Base-by-base conservation (phyloP, 2,329 filamentous ascomycete genomes). In the Exophiala phaeomuriformis region DNA sequence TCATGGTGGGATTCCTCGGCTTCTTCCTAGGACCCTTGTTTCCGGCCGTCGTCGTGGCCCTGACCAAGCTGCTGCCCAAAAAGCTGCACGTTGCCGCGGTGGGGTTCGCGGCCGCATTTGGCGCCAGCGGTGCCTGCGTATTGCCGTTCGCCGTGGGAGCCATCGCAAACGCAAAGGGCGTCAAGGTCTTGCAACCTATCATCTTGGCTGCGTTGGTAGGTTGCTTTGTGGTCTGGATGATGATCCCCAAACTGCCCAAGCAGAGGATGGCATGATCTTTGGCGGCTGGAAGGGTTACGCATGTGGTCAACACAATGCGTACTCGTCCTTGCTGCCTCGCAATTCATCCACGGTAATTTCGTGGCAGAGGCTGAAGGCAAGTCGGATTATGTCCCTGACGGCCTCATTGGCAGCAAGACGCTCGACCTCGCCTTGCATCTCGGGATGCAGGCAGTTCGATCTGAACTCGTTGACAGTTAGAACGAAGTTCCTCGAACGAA, bases 11-110 rank as follows among this genome's bases (percentile, higher is more conserved):
- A 0, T 70, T 89, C 1, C 75, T 88, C 53, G 87, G 87, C 1
- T 86, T 90, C 72, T 87, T 90, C 64, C 75, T 90, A 0, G 87
- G 87, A 0, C 87, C 87, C 0, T 68, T 90, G 30, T 90, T 89
- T 64, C 85, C 86, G 0, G 83, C 59, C 8, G 59, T 47, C 31
- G 55, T 61, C 29, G 57, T 59, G 33, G 55, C 47, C 27, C 47
- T 57, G 3, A 61, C 57, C 43, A 59, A 61, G 43, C 36, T 61
- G 42, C 55, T 61, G 12, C 59, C 59, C 5, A 55, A 57, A 37
- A 53, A 41, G 35, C 57, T 60, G 47, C 55, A 58, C 39, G 55
- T 59, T 19, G 48, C 57, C 47, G 52, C 57, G 8, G 54, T 60
- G 41, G 57, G 55, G 43, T 60, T 60, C 46, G 82, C 82, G 3